Base-by-base conservation (phyloP, 176 grass and related monocot genomes). In the Phoenix dactylifera region DNA sequence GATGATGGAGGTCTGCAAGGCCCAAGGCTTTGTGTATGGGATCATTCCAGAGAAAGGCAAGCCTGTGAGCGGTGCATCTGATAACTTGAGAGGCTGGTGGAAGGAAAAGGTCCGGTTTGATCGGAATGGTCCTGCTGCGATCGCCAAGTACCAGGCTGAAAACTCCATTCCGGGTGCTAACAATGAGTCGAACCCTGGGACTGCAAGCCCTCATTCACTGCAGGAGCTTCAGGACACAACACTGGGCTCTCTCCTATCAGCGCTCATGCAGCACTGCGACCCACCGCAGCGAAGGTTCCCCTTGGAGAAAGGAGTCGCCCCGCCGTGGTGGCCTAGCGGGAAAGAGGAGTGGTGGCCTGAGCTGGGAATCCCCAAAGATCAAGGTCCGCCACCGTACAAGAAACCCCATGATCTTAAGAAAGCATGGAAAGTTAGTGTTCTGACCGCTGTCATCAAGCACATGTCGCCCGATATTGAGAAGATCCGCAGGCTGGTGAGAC, bases 51-150 rank as follows among this genome's bases (percentile, higher is more conserved):
- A 98, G 81, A 89, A 98, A 75, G 93, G 93, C 7, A 98, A 98
- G 82, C 93, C 93, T 1, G 93, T 98, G 59, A 90, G 93, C 9
- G 93, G 93, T 1, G 93, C 93, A 39, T 98, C 93, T 0, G 93
- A 98, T 63, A 98, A 98, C 69, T 81, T 98, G 15, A 78, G 93
- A 1, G 93, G 65, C 4, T 98, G 93, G 93, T 98, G 93, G 93
- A 98, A 98, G 70, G 93, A 98, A 72, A 98, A 88, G 70, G 93
- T 98, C 29, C 85, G 93, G n/a, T 98, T 98, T 18, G 93, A 98
- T 73, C 75, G 93, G 18, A 98, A 98, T 14, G 93, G 93, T 15
- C 93, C 93, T 1, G 87, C 93, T 0, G 93, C 93, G 51, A 92
- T 98, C 68, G 70, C 81, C 78, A 98, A 98, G 78, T 98, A 98